Evolutionary conservation across 2,329 filamentous ascomycete species (phyloP), one percentile per base, ranked within the genome.

Genomic region (Pseudogymnoascus sp.): DNA sequence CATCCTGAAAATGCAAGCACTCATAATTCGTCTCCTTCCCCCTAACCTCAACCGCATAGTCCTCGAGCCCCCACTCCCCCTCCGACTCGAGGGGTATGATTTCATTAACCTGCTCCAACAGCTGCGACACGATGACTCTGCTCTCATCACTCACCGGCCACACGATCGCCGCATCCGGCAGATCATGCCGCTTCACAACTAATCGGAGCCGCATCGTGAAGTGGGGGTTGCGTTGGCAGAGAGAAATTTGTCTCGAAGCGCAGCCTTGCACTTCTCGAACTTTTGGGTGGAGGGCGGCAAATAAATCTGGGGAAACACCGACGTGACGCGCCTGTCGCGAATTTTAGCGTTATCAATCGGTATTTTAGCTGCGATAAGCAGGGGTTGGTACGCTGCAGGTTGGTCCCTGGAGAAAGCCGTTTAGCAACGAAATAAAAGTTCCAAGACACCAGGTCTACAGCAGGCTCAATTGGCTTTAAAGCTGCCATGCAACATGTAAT

Each of bases 1-100:
- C 81, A 18, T 82, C 79, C 71, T 90, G 87, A 68, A 90, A 97
- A 75, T 97, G 93, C 61, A 97, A 75, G 68, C 90, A 94, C 74
- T 97, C 93, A 66, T 90, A 97, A 50, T 82, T 85, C n/a, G 80
- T 81, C 37, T 76, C 74, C 28, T 70, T 68, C 61, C 81, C 78
- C 18, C 74, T 73, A 3, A 96, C 79, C 73, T 95, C 89, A 30
- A 96, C 90, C 7, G 83, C 83, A 73, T 97, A 97, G 71, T 97
- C 90, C 69, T 97, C 92, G 3, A 96, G 75, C 0, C 90, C 91
- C 90, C 91, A 96, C 63, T 91, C 79, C 39, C 80, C 65, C 25
- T 66, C 80, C 61, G 86, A 85, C 75, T 96, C 91, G 0, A 97
- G 82, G 0, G 92, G 91, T 1, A 97, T 77, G 14, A 89, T 80